Conservation (phyloP, 805 yeast genomes). For the Lipomyces oligophaga region DNA sequence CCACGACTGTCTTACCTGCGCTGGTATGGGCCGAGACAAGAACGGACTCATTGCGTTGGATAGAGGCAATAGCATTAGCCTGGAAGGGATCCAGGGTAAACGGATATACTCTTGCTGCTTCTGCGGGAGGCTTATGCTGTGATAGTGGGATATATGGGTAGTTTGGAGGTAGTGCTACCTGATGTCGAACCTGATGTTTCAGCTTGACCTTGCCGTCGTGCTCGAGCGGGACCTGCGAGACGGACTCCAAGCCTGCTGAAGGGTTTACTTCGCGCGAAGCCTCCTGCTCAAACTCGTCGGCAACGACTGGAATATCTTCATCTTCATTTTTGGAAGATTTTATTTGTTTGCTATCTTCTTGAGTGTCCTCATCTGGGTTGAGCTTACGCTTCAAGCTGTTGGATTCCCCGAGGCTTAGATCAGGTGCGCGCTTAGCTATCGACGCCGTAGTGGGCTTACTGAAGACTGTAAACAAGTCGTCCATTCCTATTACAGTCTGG, state of each 20-base stretch:
- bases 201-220: slow-evolving; percentile 58
- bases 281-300: slow-evolving; percentile 83
- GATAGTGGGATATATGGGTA: slow-evolving; percentile 85
- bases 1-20: slow-evolving; percentile 96
- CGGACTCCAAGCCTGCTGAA: slow-evolving; percentile 61
- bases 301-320: slow-evolving; percentile 64
- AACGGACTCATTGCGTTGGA: slow-evolving; percentile 90
- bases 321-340: too few relatives aligned
- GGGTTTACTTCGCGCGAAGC: slow-evolving; percentile 86
- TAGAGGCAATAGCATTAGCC: slow-evolving; percentile 93
- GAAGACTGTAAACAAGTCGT: slow-evolving; percentile 37
- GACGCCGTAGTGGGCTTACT: slow-evolving; percentile 30
- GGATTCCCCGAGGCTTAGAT: too few relatives aligned
- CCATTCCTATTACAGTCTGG: slow-evolving; percentile 9
- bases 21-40: slow-evolving; percentile 97
- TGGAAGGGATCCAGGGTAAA: slow-evolving; percentile 95
- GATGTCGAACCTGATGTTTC: slow-evolving; percentile 94
- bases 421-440: slow-evolving; percentile 21
- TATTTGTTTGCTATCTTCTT: not conserved
- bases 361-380: not conserved
- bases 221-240: slow-evolving; percentile 38
- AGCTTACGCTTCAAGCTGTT: too few relatives aligned
- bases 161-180: slow-evolving; percentile 92
- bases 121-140: slow-evolving; percentile 69
- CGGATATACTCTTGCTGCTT: slow-evolving; percentile 85